Evolutionary conservation across 108 stramenopile genomes (phyloP), one percentile per base, ranked within the genome.

Genomic region (Seminavis robusta): DNA sequence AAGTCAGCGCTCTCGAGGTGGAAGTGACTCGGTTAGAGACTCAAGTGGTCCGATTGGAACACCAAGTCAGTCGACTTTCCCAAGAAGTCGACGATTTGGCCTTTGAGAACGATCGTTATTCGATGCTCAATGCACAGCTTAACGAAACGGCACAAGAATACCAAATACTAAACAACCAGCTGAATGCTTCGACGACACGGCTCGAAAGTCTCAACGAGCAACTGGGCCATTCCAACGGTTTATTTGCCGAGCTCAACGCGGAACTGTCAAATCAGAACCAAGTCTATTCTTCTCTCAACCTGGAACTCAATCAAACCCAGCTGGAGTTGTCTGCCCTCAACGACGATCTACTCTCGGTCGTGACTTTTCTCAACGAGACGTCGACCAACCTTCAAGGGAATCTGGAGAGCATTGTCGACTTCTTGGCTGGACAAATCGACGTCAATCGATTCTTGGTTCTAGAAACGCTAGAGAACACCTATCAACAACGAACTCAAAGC

Each of bases 301-400:
- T 0, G 1, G 61, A 58, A 0, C 41, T 77, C 7, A 61, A 71
- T n/a, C 29, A 4, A 3, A 76, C 50, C n/a, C 48, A 37, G 10
- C 6, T 24, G 2, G 6, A 52, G 5, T 31, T 71, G 13, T 28
- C 47, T 0, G 21, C 3, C 5, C 21, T 73, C 6, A 67, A 66
- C 29, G 45, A 29, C 28, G 32, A 74, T 15, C 55, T 68, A 1
- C 16, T 33, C 3, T 21, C 26, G 44, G 44, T 71, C n/a, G 47
- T 71, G 6, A 8, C 37, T 6, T 77, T 71, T 52, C 33, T 77
- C 31, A 71, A 77, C 36, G 71, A 73, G n/a, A 67, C 71, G 6
- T 29, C 63, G 3, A 15, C 19, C 20, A 25, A 29, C 11, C 28
- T 44, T 25, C 47, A 26, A 3, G 34, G 13, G 16, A 29, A 55